phyloP scores from a whole-genome alignment of 441 rosid species.

The Brassica hybrid region DNA sequence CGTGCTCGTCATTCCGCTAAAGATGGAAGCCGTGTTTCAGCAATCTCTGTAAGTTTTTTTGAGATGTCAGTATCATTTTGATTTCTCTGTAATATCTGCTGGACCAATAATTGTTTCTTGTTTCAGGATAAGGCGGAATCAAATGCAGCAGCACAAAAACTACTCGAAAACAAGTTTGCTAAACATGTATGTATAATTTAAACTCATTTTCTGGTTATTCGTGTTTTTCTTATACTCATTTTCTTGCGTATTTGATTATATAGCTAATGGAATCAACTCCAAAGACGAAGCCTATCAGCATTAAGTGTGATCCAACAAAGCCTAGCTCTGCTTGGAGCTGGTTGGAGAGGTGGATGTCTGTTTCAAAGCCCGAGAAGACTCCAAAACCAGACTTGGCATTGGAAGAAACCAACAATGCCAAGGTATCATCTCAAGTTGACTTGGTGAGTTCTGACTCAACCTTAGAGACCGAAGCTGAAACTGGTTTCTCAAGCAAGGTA shows the following conservation, averaged over 20 bases:
- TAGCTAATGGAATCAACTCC: conserved; percentile 88
- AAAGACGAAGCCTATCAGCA: conserved; percentile 62
- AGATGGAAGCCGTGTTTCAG: conserved; percentile 40
- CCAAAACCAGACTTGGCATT: conserved; percentile 21
- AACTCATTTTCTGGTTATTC: neutral
- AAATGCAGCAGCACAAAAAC: conserved; percentile 64
- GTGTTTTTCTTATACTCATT: conserved; percentile 18
- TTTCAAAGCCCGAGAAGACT: conserved; percentile 56
- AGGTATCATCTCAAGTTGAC: conserved; percentile 45
- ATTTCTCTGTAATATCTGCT: neutral
- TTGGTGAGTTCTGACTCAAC: conserved; percentile 43
- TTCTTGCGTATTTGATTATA: conserved; percentile 37
- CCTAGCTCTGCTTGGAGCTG: conserved; percentile 89
- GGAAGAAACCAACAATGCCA: conserved; percentile 53
- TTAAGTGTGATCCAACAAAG: conserved; percentile 85
- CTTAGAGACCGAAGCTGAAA: conserved; percentile 47
- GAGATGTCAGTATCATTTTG: conserved; percentile 4
- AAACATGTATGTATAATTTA: conserved; percentile 79
- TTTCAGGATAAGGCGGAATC: conserved; percentile 57
- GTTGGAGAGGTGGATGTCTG: conserved; percentile 97
- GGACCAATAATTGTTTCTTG: conserved; percentile 26
- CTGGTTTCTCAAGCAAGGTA: conserved; percentile 48
- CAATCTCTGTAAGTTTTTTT: conserved; percentile 46
- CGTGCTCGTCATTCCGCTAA: conserved; percentile 64
- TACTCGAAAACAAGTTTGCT: conserved; percentile 83